Percentiles rank a stretch among this genome's conserved stretches.
Conservation (phyloP, 495 filamentous ascomycete species). For the Penicillium soppii region DNA sequence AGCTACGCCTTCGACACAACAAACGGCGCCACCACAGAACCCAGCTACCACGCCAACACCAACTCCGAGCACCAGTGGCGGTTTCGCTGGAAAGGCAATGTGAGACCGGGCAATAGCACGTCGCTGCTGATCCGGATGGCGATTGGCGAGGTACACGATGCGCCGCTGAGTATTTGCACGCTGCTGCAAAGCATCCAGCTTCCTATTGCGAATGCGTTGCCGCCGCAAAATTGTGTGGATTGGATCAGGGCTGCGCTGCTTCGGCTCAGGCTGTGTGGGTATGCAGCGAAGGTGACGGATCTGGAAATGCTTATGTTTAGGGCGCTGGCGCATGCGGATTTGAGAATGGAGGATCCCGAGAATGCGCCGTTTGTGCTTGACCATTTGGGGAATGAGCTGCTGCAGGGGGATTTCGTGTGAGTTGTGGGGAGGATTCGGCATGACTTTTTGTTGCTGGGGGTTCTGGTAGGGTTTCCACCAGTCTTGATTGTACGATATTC, state of each 20-base stretch:
- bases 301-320: not conserved
- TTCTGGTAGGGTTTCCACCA: too few relatives aligned
- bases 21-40: slow-evolving; percentile 1
- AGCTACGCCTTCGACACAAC: slow-evolving; percentile 6
- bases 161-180: not conserved
- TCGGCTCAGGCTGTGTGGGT: not conserved
- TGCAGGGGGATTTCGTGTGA: not conserved
- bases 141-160: not conserved
- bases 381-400: not conserved
- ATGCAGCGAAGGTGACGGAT: not conserved
- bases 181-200: not conserved
- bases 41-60: not conserved
- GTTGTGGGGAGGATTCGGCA: not conserved
- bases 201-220: not conserved
- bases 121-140: not conserved
- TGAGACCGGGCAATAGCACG: not conserved
- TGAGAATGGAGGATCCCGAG: not conserved
- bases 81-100: not conserved
- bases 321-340: slow-evolving; percentile 4
- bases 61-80: slow-evolving; percentile 5
- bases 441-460: not conserved
- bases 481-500: too few relatives aligned
- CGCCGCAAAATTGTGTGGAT: slow-evolving; percentile 3
- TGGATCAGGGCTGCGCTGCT: not conserved
- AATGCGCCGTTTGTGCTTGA: not conserved